Base-by-base conservation (phyloP, 352 stramenopile genomes). In the Pythium dissotocum region DNA sequence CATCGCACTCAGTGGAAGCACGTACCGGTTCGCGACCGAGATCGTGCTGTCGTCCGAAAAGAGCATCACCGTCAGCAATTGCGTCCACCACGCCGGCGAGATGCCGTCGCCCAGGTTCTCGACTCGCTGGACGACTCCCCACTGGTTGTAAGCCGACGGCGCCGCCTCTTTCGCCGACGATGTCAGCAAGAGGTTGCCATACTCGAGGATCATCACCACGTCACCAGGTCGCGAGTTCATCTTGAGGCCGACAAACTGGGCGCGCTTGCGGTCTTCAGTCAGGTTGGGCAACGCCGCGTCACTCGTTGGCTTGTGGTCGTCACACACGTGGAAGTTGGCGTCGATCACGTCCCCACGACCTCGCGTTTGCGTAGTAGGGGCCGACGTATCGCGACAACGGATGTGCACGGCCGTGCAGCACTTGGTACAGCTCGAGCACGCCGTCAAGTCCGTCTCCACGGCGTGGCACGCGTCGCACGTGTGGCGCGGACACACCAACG, bases 141-240 rank as follows among this genome's bases (percentile, higher is more conserved):
- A 91, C 40, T 83, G 73, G 66, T 91, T 91, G 61, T 69, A 77
- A 16, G 68, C 79, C 8, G 72, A 70, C 0, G 78, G 73, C 0
- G 77, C 77, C 8, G 70, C 61, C 16, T 63, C 57, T 53, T 78
- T 87, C 16, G 77, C 74, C 5, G 46, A 78, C 2, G 57, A 30
- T 3, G 83, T 77, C 40, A 93, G 58, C 24, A 91, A 36, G 18
- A 77, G 67, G 65, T 91, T 93, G 46, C 65, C 75, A 55, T 88
- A 88, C 56, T 93, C 83, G 2, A 93, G 72, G 8, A 91, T 71
- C 18, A 93, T 69, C 56, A 91, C 85, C 12, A 91, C 55, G 63
- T 93, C 83, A 7, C 82, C 83, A 13, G 76, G 56, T 10, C 77
- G 67, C 7, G 85, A 21, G 13, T 73, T 65, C 67, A 71, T 70